Evolutionary conservation across 352 stramenopile genomes (phyloP).

Genomic region (Phytophthora multivora): DNA sequence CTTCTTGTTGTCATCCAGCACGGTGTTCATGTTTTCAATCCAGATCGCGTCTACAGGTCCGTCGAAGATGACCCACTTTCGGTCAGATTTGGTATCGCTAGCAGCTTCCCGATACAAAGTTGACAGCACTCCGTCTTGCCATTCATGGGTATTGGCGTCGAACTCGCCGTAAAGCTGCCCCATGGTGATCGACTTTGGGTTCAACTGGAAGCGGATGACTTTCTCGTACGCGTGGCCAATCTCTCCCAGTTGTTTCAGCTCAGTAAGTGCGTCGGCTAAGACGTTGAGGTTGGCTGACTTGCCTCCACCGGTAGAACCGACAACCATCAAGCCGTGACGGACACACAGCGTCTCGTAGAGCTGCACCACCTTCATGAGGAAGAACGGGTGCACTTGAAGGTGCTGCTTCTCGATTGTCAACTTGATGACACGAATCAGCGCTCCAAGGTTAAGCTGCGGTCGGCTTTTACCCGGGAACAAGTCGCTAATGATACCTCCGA

Average conservation of each 20-base stretch:
- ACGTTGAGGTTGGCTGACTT: slow-evolving; percentile 91
- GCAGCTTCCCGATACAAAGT: slow-evolving; percentile 90
- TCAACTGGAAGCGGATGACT: slow-evolving; percentile 89
- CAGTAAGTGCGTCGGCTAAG: slow-evolving; percentile 84
- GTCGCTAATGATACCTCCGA: slow-evolving; percentile 94
- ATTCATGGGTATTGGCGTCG: slow-evolving; percentile 95
- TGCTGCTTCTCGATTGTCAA: slow-evolving; percentile 82
- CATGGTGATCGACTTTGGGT: slow-evolving; percentile 97
- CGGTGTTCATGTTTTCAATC: slow-evolving; percentile 99
- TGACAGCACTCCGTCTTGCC: slow-evolving; percentile 93
- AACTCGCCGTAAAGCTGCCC: slow-evolving; percentile 96
- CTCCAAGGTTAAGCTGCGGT: slow-evolving; percentile 91
- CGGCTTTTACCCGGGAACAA: slow-evolving; percentile 92
- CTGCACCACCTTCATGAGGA: slow-evolving; percentile 94
- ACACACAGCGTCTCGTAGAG: slow-evolving; percentile 96
- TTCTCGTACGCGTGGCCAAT: slow-evolving; percentile 85
- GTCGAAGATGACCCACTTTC: slow-evolving; percentile 97
- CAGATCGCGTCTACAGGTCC: slow-evolving; percentile 95
- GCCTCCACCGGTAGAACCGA: slow-evolving; percentile 92
- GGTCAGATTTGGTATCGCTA: slow-evolving; percentile 84
- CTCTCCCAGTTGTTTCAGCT: slow-evolving; percentile 84
- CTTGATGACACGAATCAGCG: slow-evolving; percentile 87
- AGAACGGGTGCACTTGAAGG: slow-evolving; percentile 90
- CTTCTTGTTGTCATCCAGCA: slow-evolving; percentile 97
- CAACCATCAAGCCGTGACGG: slow-evolving; percentile 95